Percentiles rank a stretch among this genome's conserved stretches.
Conservation (phyloP, 768 basidiomycete species). For the Jaapia argillacea region DNA sequence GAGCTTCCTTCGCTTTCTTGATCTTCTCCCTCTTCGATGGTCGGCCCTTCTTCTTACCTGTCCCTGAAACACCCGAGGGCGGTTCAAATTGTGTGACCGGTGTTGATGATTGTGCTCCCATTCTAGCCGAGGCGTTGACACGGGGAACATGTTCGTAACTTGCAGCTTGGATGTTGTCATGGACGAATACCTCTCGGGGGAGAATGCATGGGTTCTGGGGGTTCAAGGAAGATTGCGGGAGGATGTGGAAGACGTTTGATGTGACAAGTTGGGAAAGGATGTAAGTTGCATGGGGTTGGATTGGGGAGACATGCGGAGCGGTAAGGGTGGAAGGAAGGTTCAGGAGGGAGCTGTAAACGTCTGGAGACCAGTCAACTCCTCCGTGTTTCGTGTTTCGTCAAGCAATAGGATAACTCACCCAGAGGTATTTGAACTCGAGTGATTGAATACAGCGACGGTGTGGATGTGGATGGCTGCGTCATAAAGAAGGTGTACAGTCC, state of each 20-base stretch:
- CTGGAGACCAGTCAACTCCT: conserved; percentile 27
- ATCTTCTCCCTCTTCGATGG: conserved; percentile 52
- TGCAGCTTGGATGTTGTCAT: conserved; percentile 17
- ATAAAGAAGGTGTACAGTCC: conserved; percentile 59
- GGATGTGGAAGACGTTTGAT: conserved; percentile 44
- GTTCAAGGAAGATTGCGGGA: conserved; percentile 39
- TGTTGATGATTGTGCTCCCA: background rate
- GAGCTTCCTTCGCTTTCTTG: conserved; percentile 39
- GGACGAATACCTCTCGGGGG: conserved; percentile 56
- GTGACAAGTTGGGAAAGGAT: conserved; percentile 38
- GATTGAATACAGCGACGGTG: conserved; percentile 39
- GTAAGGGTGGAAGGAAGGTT: conserved; percentile 36
- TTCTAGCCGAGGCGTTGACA: background rate
- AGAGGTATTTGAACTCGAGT: conserved; percentile 50
- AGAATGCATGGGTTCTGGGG: conserved; percentile 54
- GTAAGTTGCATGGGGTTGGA: conserved; percentile 41
- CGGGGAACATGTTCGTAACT: background rate
- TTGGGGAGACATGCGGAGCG: conserved; percentile 26
- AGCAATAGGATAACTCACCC: conserved; percentile 28
- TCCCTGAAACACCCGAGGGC: background rate
- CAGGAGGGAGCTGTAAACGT: conserved; percentile 42
- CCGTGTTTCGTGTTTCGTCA: conserved; percentile 1
- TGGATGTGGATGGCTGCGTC: conserved; percentile 51
- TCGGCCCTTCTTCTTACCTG: conserved; percentile 48
- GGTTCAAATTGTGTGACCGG: background rate